A percentile compares a stretch with the other conserved stretches of the same genome.
Conservation (phyloP, 2,329 filamentous ascomycete species). For the Knufia petricola region DNA sequence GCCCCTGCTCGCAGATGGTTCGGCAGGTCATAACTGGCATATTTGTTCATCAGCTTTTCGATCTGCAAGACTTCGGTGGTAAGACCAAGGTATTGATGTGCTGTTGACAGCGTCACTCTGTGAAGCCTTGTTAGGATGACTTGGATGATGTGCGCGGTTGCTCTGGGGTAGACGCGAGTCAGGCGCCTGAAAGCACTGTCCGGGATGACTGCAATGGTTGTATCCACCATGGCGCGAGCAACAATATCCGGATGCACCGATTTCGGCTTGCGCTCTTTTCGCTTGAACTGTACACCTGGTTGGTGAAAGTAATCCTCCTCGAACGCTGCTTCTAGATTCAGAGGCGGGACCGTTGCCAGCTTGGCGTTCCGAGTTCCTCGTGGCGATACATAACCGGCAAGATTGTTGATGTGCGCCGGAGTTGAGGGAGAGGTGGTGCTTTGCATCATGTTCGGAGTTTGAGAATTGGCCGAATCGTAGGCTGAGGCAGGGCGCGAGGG, state of each 20-base stretch:
- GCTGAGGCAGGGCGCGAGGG: conserved; percentile 36
- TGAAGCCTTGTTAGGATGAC: conserved; percentile 93
- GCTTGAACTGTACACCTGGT: conserved; percentile 28
- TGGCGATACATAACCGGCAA: neutral
- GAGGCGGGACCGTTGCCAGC: conserved; percentile 59
- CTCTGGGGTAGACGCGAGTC: conserved; percentile 89
- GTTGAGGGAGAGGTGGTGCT: conserved; percentile 28
- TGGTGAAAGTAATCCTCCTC: conserved; percentile 25
- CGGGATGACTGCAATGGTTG: conserved; percentile 95
- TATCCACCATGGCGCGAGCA: conserved; percentile 89
- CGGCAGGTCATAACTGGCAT: conserved; percentile 81
- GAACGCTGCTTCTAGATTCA: conserved; percentile 54
- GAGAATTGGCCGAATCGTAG: conserved; percentile 29
- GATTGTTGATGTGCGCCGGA: conserved; percentile 9
- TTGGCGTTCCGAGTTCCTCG: conserved; percentile 20
- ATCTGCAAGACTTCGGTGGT: conserved; percentile 87
- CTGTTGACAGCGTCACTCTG: conserved; percentile 86
- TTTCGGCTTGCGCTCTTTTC: conserved; percentile 36
- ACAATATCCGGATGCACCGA: conserved; percentile 96
- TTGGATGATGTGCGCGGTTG: conserved; percentile 93
- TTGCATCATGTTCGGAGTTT: conserved; percentile 33
- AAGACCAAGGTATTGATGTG: conserved; percentile 85
- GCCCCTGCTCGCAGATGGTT: conserved; percentile 81
- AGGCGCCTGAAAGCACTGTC: conserved; percentile 88
- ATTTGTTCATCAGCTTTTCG: conserved; percentile 87